Evolutionary conservation across 441 rosid genomes (phyloP), one percentile per base, ranked within the genome.

Genomic region (Mallotus japonicus): DNA sequence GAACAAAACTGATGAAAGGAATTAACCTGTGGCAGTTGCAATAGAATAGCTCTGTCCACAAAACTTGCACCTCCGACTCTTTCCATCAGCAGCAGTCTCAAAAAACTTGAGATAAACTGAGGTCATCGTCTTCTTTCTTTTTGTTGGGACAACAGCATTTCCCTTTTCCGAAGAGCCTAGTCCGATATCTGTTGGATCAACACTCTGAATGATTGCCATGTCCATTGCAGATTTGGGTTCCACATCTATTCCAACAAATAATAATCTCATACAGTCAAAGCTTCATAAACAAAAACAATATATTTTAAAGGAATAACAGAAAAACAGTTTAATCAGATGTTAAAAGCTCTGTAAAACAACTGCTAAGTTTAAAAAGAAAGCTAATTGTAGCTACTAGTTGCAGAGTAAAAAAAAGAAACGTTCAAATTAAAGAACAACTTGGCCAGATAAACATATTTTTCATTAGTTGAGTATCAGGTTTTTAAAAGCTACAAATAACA

Each of bases 111-210:
- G 98, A 81, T 84, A 94, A 12, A 92, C 91, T 1, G 98, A 94
- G 16, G 98, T 94, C 98, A 92, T 90, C 0, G 96, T 90, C 87
- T 94, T 94, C 85, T 92, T 94, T 62, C 98, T 86, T 81, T 94
- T 94, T 37, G 92, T 79, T 3, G 84, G 73, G 69, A 87, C 78
- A 65, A 64, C 67, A 67, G 83, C 28, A 73, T 72, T 84, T 65
- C 86, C 81, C 80, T 92, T 90, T 12, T 89, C 97, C 0, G 97
- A 87, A 78, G 98, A 88, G 76, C 86, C 88, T 75, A 90, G 72
- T 73, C 82, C 97, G 66, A 88, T 87, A 75, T 90, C 91, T 69
- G 79, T 70, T 17, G 89, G 78, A 80, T 94, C 92, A 76, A 89
- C 82, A 71, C 34, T 71, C 28, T 91, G 89, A 71, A 89, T 79